Evolutionary conservation across 768 basidiomycete species (phyloP), one percentile per base, ranked within the genome.

Genomic region (Chalciporus piperatus): DNA sequence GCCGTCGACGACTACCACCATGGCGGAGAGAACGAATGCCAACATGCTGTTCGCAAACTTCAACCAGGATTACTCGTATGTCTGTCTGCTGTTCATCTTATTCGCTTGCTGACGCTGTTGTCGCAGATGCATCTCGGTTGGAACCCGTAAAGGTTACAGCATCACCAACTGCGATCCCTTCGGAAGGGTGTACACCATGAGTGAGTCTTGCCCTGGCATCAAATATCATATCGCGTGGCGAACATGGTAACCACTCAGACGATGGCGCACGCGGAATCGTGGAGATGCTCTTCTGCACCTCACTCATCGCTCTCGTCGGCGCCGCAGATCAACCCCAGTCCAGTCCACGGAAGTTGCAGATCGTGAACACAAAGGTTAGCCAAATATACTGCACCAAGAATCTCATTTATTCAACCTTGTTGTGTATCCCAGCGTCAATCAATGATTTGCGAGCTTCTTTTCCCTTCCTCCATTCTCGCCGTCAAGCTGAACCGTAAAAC

Each of bases 231-330:
- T 45, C 27, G n/a, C 22, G 40, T 22, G 2, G 2, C 32, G n/a
- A 49, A 47, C 27, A 22, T 13, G 12, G 6, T 33, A 23, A 27
- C 22, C 30, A 10, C 50, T 23, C 54, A 92, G 96, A 89, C 61
- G 94, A 98, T 52, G 95, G 96, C 8, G 92, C 96, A 2, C 82
- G 90, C 16, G 93, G 94, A 20, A 97, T 97, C 56, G 96, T 98
- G 14, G 97, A 99, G 72, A 99, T 99, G 97, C 78, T 99, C 52
- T 99, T 99, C 75, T 98, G 95, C 73, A 99, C 97, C 6, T 97
- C 94, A 19, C 82, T 99, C 55, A 92, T 99, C 42, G 97, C 97
- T 1, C 79, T 99, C 28, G 97, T 98, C 19, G 97, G 97, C 8
- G 92, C 93, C 3, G 93, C 93, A 13, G 94, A 97, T 72, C 88